These are phyloP conservation scores for Sporothrix pseudoabietina DNA, from an alignment of 2,329 filamentous ascomycete species.

Conservation along the genomic window DNA sequence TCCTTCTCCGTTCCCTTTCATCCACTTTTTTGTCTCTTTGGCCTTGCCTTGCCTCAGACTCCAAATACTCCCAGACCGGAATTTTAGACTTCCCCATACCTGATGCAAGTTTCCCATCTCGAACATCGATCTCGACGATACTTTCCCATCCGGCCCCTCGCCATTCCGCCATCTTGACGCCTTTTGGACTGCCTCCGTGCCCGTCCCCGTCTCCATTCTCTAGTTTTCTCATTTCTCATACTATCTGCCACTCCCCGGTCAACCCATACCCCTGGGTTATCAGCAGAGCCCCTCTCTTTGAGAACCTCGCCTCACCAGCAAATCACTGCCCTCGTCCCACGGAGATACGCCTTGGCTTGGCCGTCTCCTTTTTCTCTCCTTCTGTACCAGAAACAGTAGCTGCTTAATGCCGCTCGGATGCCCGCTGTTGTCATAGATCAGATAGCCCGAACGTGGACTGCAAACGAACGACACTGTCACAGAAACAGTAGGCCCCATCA, in stretches of 20 bases:
- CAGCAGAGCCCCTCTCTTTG: slow-evolving; percentile 26
- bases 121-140: slow-evolving; percentile 6
- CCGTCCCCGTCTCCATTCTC: slow-evolving; percentile 9
- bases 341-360: slow-evolving; percentile 1
- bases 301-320: background rate
- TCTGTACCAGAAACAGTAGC: slow-evolving; percentile 31
- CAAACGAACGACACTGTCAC: slow-evolving; percentile 44
- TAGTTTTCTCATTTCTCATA: background rate
- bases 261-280: slow-evolving; percentile 16
- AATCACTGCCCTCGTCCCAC: background rate
- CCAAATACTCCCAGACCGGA: background rate
- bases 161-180: background rate
- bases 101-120: slow-evolving; percentile 27
- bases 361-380: background rate
- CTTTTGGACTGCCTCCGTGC: background rate
- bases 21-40: slow-evolving; percentile 13
- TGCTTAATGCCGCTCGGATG: slow-evolving; percentile 55
- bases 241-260: background rate
- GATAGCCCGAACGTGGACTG: slow-evolving; percentile 54
- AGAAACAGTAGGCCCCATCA: slow-evolving; percentile 18
- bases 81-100: slow-evolving; percentile 24
- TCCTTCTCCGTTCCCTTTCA: background rate
- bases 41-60: background rate
- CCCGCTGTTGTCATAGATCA: slow-evolving; percentile 56
- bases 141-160: slow-evolving; percentile 23